Base-by-base conservation (phyloP, 495 filamentous ascomycete genomes). In the Aspergillus asperescens region DNA sequence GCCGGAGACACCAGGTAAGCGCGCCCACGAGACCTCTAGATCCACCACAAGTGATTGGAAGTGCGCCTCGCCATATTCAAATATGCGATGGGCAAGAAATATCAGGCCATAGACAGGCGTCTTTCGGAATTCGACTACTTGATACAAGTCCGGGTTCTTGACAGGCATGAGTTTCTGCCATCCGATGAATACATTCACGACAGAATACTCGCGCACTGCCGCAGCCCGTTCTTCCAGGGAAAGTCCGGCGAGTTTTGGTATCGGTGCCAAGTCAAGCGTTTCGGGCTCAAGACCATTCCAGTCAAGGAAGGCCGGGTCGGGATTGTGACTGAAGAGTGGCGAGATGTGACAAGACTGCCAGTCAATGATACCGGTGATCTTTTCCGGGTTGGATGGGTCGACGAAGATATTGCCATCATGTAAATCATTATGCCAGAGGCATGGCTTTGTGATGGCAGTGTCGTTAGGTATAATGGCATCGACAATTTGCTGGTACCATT, bases 361-460 rank as follows among this genome's bases (percentile, higher is more conserved):
- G 60, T 72, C 67, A 31, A 72, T 71, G 25, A 70, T 66, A 13
- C 66, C 66, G 19, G 64, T 63, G 31, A 69, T 67, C 13, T 49
- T 60, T 59, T 46, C 64, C 9, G 66, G 61, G 37, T 69, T 63
- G 13, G 62, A 27, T 8, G 62, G 64, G 58, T 65, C 63, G 20
- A 73, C 62, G 29, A 67, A 74, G 42, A 76, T 59, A 54, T 74
- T 76, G 31, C 62, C 67, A 61, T 61, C 58, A 44, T 73, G 65
- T 22, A 76, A 52, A 59, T 76, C 71, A 51, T 61, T 44, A 52
- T 76, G 71, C 68, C 68, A 73, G 49, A 73, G 55, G 51, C 35
- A 56, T 8, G 69, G 63, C 5, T 20, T 63, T 50, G 55, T 55
- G 49, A 68, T 65, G 19, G 58, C 48, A 38, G 39, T 32, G 31